These are phyloP conservation scores for Styphnolobium japonicum DNA, from an alignment of 306 rosid species.

Conservation along the genomic window DNA sequence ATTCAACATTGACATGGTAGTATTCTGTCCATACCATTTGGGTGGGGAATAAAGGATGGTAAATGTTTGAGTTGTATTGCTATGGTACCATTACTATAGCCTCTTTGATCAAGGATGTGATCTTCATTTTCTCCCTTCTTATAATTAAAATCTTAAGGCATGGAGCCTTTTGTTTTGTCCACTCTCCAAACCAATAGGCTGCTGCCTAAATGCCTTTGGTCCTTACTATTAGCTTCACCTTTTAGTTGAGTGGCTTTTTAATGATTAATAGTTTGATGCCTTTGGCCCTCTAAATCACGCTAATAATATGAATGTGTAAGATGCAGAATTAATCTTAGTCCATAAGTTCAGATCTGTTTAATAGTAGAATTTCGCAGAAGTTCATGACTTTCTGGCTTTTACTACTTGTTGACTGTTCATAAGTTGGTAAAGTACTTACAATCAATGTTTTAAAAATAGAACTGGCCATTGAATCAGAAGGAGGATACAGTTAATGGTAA, in stretches of 20 bases:
- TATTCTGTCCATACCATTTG: background rate
- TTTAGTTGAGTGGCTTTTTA: background rate
- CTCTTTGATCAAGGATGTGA: background rate
- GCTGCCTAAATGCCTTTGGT: background rate
- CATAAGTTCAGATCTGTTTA: background rate
- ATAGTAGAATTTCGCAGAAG: background rate
- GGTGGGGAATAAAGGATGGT: background rate
- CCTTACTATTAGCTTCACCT: background rate
- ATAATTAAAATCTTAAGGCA: background rate
- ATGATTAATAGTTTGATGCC: background rate
- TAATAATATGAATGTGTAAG: background rate
- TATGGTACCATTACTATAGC: background rate
- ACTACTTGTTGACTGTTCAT: background rate
- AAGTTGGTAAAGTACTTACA: background rate
- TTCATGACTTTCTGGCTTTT: background rate
- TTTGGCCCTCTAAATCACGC: background rate
- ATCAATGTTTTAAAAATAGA: background rate
- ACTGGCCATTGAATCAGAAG: background rate
- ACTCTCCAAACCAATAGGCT: background rate
- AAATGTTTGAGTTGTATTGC: background rate
- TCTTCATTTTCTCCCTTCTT: background rate
- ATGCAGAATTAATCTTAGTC: background rate
- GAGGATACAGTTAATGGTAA: background rate
- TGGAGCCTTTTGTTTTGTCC: background rate
- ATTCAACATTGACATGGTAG: conserved; percentile 69